Conservation (phyloP, 129 eudicot genomes). For the Escallonia rubra region DNA sequence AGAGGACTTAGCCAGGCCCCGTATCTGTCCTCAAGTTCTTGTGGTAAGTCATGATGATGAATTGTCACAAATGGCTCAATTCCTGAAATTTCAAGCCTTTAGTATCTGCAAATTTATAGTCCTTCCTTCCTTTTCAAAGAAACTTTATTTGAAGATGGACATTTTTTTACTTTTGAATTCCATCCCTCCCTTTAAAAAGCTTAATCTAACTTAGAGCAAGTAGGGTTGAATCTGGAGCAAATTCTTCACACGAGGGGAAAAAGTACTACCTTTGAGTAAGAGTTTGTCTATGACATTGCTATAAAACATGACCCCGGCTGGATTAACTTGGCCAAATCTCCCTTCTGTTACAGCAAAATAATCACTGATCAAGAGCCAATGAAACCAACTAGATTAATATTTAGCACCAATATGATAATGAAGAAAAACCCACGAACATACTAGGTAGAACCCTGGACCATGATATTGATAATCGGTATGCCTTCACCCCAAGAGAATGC, state of each 20-base stretch:
- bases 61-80: constrained; percentile 78
- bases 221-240: no score
- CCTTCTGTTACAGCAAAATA: constrained; percentile 44
- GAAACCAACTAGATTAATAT: no score
- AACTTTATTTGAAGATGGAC: no score
- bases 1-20: constrained; percentile 71
- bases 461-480: constrained; percentile 74
- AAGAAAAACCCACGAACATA: constrained; percentile 22
- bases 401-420: not conserved
- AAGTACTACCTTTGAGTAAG: constrained; percentile 40
- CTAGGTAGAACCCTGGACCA: constrained; percentile 88
- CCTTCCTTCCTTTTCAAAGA: no score
- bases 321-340: constrained; percentile 62
- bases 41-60: constrained; percentile 64
- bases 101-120: no score
- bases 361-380: no score
- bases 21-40: constrained; percentile 72
- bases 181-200: no score
- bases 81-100: constrained; percentile 23
- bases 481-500: constrained; percentile 63
- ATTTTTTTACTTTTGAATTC: no score
- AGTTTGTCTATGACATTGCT: constrained; percentile 60
- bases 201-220: not conserved
- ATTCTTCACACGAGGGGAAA: no score
- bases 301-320: constrained; percentile 56